Evolutionary conservation across 148 eudicot species (phyloP).

Genomic region (Fallopia convolvulus): DNA sequence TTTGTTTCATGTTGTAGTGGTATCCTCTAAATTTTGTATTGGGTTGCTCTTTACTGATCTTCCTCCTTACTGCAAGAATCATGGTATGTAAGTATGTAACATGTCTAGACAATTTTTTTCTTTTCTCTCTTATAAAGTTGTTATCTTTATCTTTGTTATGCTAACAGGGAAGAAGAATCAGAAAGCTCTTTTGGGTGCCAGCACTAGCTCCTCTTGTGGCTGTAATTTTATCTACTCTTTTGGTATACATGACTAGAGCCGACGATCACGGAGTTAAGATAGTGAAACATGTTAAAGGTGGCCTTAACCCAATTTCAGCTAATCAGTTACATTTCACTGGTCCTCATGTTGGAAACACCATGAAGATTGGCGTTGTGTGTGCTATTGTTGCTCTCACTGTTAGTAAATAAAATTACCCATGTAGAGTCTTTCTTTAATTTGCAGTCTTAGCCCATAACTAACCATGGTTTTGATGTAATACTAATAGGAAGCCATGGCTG

Average conservation of each 20-base stretch:
- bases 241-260: constrained; percentile 55
- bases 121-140: neutral
- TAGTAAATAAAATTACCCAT: constrained; percentile 1
- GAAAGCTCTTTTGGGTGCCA: constrained; percentile 53
- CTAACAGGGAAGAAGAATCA: constrained; percentile 53
- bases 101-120: neutral
- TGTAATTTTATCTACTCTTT: constrained; percentile 41
- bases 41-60: constrained; percentile 17
- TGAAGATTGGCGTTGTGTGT: constrained; percentile 33
- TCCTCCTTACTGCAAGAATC: constrained; percentile 22
- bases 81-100: constrained; percentile 12
- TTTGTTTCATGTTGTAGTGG: constrained; percentile 32
- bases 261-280: constrained; percentile 55
- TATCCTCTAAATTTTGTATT: constrained; percentile 11
- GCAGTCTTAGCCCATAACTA: neutral
- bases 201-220: constrained; percentile 51
- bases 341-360: constrained; percentile 26
- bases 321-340: constrained; percentile 37
- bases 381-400: constrained; percentile 48
- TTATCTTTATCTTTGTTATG: neutral
- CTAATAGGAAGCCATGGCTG: constrained; percentile 56
- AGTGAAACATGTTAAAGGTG: constrained; percentile 56
- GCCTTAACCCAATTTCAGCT: constrained; percentile 52
- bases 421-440: neutral
- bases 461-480: neutral